Base-by-base conservation (phyloP, 352 stramenopile species). In the Globisporangium sylvaticum region DNA sequence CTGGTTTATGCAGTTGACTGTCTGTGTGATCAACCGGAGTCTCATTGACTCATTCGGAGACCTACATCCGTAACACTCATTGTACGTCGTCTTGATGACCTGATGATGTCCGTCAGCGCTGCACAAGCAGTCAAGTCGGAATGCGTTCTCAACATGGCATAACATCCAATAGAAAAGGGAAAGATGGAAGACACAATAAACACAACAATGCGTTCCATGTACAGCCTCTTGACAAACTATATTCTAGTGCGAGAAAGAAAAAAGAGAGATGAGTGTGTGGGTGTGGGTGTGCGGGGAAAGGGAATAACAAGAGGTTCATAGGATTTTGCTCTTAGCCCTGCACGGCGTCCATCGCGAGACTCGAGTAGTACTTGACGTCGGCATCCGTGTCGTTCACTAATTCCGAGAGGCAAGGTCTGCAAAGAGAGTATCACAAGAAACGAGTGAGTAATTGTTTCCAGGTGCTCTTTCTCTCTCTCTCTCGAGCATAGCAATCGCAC, bases 301-400 rank as follows among this genome's bases (percentile, higher is more conserved):
- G 55, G 57, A 64, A 59, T 67, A 61, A 61, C 64, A 65, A 70
- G 63, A 68, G 53, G 31, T 68, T 62, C 63, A 62, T 62, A 61
- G 55, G 31, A 62, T 57, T 46, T 48, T n/a, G 62, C 15, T 27
- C 58, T 69, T 81, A 90, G 67, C 77, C 79, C 74, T 89, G 76
- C 63, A 92, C 83, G 18, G 80, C 77, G 69, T 94, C 87, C 69
- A 94, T 69, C 59, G 87, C 87, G 65, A 92, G 75, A 75, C 81
- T 89, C 74, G 87, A 88, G 76, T 89, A 94, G 79, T 90, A 94
- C 81, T 94, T 94, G 68, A 94, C 87, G 72, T 94, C 87, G 55
- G 81, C 82, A 72, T 94, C 87, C 57, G 74, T 77, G 71, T 94
- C 87, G 77, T 85, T 90, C 67, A 86, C 80, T 58, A 94, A 71